phyloP scores from a whole-genome alignment of 2,329 filamentous ascomycete genomes.

The Alternaria sp. region DNA sequence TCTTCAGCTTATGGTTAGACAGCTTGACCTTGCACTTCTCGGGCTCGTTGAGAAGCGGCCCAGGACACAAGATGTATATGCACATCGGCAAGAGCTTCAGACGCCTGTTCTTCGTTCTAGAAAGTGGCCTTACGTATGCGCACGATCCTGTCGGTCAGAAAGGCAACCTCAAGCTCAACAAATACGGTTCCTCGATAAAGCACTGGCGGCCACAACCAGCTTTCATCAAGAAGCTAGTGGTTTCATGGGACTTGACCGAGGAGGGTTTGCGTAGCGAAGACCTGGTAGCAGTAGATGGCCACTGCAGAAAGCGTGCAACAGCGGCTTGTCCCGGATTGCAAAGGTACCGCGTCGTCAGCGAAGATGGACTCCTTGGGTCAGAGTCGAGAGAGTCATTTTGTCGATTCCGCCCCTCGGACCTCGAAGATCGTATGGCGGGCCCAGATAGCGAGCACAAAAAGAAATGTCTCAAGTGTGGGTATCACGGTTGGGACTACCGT shows the following conservation, averaged over 20 bases:
- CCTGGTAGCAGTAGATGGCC: slow-evolving; percentile 1
- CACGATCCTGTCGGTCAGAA: slow-evolving; percentile 4
- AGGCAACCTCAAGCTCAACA: background rate
- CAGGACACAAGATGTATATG: no score
- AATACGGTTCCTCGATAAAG: background rate
- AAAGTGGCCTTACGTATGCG: slow-evolving; percentile 1
- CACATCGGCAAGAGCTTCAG: background rate
- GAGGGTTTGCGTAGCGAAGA: slow-evolving; percentile 6
- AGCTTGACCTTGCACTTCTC: background rate
- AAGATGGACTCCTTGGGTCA: background rate
- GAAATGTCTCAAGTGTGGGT: slow-evolving; percentile 8
- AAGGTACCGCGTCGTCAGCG: background rate
- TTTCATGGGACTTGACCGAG: slow-evolving; percentile 12
- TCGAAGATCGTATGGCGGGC: background rate
- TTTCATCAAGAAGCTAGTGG: background rate
- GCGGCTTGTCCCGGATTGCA: slow-evolving; percentile 1
- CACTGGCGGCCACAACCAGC: slow-evolving; percentile 2
- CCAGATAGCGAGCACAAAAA: slow-evolving; percentile 3
- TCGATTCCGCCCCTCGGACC: background rate
- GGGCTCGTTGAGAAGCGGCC: background rate
- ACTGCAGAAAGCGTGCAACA: slow-evolving; percentile 4
- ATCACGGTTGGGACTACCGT: background rate
- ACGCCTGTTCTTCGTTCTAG: slow-evolving; percentile 4
- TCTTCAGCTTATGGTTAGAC: slow-evolving; percentile 9
- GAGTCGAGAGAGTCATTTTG: slow-evolving; percentile 1